Evolutionary conservation across 768 basidiomycete species (phyloP).

Genomic region (Strobilomyces dryophilus): DNA sequence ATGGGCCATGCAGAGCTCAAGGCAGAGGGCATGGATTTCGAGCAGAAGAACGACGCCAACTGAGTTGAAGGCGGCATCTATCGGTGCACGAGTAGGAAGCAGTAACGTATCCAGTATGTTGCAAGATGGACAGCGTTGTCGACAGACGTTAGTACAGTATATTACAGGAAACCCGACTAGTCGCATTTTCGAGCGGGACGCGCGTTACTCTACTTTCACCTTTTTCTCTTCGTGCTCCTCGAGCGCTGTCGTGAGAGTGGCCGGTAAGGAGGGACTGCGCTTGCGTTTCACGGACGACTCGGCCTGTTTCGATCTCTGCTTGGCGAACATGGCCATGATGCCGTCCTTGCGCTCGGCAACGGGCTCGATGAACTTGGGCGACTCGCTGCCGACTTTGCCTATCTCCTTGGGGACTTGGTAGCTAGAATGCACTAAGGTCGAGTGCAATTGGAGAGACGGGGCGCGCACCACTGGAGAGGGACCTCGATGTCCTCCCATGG

Average conservation of each 20-base stretch:
- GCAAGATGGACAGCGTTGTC: not conserved
- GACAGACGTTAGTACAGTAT: conserved; percentile 4
- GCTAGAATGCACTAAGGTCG: no score
- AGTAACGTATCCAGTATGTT: not conserved
- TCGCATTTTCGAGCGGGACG: not conserved
- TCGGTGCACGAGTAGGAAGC: no score
- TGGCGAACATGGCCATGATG: conserved; percentile 77
- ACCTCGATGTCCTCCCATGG: conserved; percentile 49
- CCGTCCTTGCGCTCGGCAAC: conserved; percentile 78
- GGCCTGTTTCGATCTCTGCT: conserved; percentile 40
- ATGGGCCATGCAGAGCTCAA: conserved; percentile 77
- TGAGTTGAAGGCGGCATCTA: not conserved
- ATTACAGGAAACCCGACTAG: conserved; percentile 5
- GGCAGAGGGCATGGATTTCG: conserved; percentile 44
- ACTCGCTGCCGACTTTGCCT: conserved; percentile 85
- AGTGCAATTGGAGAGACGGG: no score
- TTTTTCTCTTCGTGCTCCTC: conserved; percentile 21
- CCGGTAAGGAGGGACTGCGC: conserved; percentile 15
- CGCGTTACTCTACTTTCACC: conserved; percentile 11
- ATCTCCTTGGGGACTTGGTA: conserved; percentile 89
- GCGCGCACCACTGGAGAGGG: conserved; percentile 65
- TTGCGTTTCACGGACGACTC: conserved; percentile 25
- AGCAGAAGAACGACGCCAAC: conserved; percentile 7
- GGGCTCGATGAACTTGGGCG: conserved; percentile 77
- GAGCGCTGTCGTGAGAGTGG: not conserved